phyloP scores from a whole-genome alignment of 129 eudicot species.

The Flaveria trinervia region DNA sequence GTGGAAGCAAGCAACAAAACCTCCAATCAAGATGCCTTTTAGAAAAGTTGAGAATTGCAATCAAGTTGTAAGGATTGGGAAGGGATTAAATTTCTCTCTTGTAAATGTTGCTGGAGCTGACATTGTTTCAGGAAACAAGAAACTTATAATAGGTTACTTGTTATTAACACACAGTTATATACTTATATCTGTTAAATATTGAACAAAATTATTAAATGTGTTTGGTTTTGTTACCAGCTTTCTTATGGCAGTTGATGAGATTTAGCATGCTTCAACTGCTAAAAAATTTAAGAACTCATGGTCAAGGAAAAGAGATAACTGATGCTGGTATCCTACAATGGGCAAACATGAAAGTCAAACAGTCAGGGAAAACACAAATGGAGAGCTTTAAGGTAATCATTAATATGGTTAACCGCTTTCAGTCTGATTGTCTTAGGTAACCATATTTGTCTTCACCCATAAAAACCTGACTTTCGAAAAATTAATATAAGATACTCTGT shows the following conservation, averaged over 20 bases:
- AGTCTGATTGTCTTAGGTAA: conserved; percentile 4
- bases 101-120: conserved; percentile 74
- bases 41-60: conserved; percentile 85
- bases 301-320: conserved; percentile 85
- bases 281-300: conserved; percentile 68
- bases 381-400: conserved; percentile 82
- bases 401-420: neutral
- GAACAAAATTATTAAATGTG: conserved; percentile 12
- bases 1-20: conserved; percentile 76
- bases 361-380: conserved; percentile 61
- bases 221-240: conserved; percentile 54
- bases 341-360: conserved; percentile 87
- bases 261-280: conserved; percentile 81
- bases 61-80: conserved; percentile 70
- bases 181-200: neutral
- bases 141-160: conserved; percentile 65
- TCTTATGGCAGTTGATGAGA: conserved; percentile 94
- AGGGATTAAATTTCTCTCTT: conserved; percentile 65
- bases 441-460: neutral
- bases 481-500: neutral
- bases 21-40: conserved; percentile 76
- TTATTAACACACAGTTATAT: conserved; percentile 3
- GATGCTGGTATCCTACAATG: conserved; percentile 79
- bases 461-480: neutral
- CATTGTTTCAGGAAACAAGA: conserved; percentile 77